A percentile compares a stretch with the other conserved stretches of the same genome.
Conservation (phyloP, 441 rosid species). For the Geranium incanum region DNA sequence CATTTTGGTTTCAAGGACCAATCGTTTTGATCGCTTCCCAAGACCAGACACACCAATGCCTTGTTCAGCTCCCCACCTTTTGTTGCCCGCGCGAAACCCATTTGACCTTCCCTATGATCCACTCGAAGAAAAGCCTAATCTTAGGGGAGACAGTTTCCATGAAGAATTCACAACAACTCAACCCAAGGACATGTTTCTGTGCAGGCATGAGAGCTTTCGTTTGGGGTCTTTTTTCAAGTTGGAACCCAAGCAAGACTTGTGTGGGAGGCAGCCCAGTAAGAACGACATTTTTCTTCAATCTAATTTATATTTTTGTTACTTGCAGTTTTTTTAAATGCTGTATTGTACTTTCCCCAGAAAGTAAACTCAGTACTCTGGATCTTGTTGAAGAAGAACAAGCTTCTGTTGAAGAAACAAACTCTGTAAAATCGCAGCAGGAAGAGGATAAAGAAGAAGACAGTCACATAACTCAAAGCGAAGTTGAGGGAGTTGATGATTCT, state of each 20-base stretch:
- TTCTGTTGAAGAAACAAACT: slow-evolving; percentile 13
- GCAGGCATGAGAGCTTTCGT: slow-evolving; percentile 76
- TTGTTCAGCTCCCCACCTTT: slow-evolving; percentile 76
- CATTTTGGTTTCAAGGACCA: slow-evolving; percentile 35
- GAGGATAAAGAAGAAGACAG: slow-evolving; percentile 19
- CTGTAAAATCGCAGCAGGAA: slow-evolving; percentile 15
- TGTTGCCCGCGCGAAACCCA: slow-evolving; percentile 60
- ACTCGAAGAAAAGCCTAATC: slow-evolving; percentile 65
- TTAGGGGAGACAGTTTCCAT: slow-evolving; percentile 58
- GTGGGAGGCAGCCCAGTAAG: slow-evolving; percentile 29
- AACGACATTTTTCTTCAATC: neutral
- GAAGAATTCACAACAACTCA: slow-evolving; percentile 46
- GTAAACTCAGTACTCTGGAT: slow-evolving; percentile 27
- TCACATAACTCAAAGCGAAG: slow-evolving; percentile 5
- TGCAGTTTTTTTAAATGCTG: neutral
- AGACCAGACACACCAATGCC: slow-evolving; percentile 39
- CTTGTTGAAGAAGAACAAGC: slow-evolving; percentile 24
- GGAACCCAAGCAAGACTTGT: slow-evolving; percentile 22
- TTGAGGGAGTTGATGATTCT: slow-evolving; percentile 16
- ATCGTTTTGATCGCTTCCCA: slow-evolving; percentile 25
- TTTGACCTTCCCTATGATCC: slow-evolving; percentile 88
- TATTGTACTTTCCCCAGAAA: slow-evolving; percentile 11
- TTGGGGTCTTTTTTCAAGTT: slow-evolving; percentile 35
- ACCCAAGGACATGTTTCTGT: slow-evolving; percentile 39
- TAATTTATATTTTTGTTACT: neutral